phyloP scores from a whole-genome alignment of 164 flowering plant species.

The Amborella trichopoda region DNA sequence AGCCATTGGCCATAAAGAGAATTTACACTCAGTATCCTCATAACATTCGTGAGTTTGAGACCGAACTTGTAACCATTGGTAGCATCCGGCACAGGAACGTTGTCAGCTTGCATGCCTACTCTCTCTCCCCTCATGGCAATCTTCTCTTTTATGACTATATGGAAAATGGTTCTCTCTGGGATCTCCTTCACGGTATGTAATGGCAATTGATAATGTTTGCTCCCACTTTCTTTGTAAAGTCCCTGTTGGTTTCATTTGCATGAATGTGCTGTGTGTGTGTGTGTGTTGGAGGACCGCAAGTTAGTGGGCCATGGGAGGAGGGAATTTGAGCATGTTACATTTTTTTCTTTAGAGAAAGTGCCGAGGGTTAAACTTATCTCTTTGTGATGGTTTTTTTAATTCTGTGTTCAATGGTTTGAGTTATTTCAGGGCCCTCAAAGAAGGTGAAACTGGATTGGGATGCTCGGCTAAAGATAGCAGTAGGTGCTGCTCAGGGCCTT shows the following conservation, averaged over 20 bases:
- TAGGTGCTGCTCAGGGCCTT: conserved; percentile 91
- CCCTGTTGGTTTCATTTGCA: no score
- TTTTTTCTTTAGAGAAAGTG: no score
- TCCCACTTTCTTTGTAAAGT: no score
- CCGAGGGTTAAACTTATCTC: no score
- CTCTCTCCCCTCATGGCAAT: conserved; percentile 62
- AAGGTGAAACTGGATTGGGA: conserved; percentile 95
- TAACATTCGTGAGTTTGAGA: conserved; percentile 65
- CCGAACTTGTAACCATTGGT: conserved; percentile 81
- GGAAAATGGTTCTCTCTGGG: conserved; percentile 96
- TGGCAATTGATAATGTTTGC: no score
- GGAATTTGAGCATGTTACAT: no score
- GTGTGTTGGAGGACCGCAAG: no score
- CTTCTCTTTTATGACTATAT: conserved; percentile 92
- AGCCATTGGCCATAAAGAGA: conserved; percentile 82
- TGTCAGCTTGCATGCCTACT: conserved; percentile 83
- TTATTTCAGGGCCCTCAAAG: conserved; percentile 44
- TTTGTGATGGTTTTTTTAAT: no score
- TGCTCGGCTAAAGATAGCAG: conserved; percentile 63
- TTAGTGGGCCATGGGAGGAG: no score
- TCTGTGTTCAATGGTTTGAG: no score
- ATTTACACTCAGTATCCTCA: conserved; percentile 53
- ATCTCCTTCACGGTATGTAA: conserved; percentile 78
- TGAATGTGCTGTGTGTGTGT: no score
- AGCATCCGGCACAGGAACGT: conserved; percentile 85